These are phyloP conservation scores for Cadophora gregata DNA, from an alignment of 2,329 filamentous ascomycete genomes.

Conservation along the genomic window DNA sequence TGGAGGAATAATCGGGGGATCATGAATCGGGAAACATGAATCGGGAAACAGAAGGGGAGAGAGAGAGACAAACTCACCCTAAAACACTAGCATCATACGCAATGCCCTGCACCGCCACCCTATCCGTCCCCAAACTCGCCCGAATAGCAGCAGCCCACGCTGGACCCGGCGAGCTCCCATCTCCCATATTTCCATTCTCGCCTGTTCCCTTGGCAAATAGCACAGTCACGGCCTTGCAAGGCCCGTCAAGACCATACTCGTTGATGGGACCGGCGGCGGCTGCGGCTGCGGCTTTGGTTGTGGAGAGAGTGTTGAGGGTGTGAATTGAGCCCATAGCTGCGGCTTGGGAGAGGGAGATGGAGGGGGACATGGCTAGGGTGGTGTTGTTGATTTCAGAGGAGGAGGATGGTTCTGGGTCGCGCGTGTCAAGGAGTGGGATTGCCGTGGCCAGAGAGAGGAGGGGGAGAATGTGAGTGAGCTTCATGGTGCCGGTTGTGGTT, in stretches of 20 bases:
- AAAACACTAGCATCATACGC: slow-evolving; percentile 15
- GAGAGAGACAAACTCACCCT: not conserved
- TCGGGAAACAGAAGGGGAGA: too few relatives aligned
- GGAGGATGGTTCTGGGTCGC: not conserved
- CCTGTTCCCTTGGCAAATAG: slow-evolving; percentile 17
- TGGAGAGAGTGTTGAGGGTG: not conserved
- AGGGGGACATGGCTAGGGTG: not conserved
- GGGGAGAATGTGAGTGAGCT: not conserved
- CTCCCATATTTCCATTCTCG: slow-evolving; percentile 17
- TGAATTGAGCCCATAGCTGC: not conserved
- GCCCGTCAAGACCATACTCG: not conserved
- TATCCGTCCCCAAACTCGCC: slow-evolving; percentile 2
- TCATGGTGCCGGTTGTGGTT: not conserved
- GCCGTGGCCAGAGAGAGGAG: too few relatives aligned
- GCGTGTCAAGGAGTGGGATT: not conserved
- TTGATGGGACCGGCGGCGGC: not conserved
- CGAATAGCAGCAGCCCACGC: slow-evolving; percentile 6
- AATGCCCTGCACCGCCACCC: slow-evolving; percentile 18
- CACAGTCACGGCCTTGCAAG: slow-evolving; percentile 19
- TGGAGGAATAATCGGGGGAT: too few relatives aligned
- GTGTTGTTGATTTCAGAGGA: not conserved
- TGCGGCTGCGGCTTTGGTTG: not conserved
- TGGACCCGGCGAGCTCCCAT: slow-evolving; percentile 14
- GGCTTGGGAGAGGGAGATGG: slow-evolving; percentile 4
- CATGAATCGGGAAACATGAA: too few relatives aligned